Percentiles rank a stretch among this genome's conserved stretches.
Evolutionary conservation across 768 basidiomycete species (phyloP).

Genomic region (Hypholoma fasciculare): DNA sequence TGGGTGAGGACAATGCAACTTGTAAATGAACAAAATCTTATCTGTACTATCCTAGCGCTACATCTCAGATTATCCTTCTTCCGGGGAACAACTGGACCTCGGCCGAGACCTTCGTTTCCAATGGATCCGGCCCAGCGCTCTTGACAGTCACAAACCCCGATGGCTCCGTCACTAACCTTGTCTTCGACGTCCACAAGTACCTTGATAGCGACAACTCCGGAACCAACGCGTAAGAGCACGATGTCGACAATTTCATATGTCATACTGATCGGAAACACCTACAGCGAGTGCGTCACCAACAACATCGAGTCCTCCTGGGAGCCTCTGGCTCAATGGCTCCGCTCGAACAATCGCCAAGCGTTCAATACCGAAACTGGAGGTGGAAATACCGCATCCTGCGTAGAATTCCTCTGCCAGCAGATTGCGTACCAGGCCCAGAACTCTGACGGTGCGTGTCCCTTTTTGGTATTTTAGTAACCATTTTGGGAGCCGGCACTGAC

Average conservation of each 20-base stretch:
- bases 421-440: slow-evolving; percentile 46
- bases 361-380: slow-evolving; percentile 66
- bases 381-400: slow-evolving; percentile 52
- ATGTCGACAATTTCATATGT: not conserved
- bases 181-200: slow-evolving; percentile 69
- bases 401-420: slow-evolving; percentile 44
- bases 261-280: not conserved
- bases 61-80: slow-evolving; percentile 55
- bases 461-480: not conserved
- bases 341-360: slow-evolving; percentile 51
- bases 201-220: slow-evolving; percentile 52
- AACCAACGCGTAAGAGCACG: slow-evolving; percentile 21
- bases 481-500: not conserved
- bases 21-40: not conserved
- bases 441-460: slow-evolving; percentile 41
- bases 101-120: slow-evolving; percentile 49
- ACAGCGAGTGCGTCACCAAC: slow-evolving; percentile 50
- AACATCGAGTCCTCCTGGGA: slow-evolving; percentile 49
- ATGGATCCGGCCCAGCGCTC: slow-evolving; percentile 51
- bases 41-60: slow-evolving; percentile 37
- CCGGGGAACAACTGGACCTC: slow-evolving; percentile 61
- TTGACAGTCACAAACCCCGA: slow-evolving; percentile 45
- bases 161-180: slow-evolving; percentile 39
- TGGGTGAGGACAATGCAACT: slow-evolving; percentile 29
- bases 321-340: slow-evolving; percentile 48